phyloP scores from a whole-genome alignment of 2,329 filamentous ascomycete species.

The Diaporthe sp. region DNA sequence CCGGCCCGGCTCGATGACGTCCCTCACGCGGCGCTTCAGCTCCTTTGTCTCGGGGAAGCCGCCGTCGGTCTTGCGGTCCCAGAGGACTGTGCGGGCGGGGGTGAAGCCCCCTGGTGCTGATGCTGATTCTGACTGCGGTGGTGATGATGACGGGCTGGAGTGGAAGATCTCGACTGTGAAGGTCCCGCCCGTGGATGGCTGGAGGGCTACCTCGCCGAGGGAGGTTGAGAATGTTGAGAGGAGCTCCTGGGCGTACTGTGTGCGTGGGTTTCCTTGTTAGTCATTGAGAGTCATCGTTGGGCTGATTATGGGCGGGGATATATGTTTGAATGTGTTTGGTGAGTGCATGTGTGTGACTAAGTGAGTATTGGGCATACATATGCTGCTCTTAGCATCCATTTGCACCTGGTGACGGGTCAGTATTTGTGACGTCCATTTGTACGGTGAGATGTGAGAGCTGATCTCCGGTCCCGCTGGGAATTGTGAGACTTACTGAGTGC shows the following conservation, averaged over 20 bases:
- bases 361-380: slow-evolving; percentile 70
- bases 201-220: slow-evolving; percentile 88
- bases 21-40: slow-evolving; percentile 85
- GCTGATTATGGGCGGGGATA: background rate
- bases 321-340: background rate
- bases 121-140: background rate
- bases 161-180: slow-evolving; percentile 79
- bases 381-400: slow-evolving; percentile 89
- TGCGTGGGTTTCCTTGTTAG: background rate
- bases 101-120: background rate
- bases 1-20: slow-evolving; percentile 82
- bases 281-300: background rate
- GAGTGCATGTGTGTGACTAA: background rate
- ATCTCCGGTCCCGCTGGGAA: background rate
- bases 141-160: slow-evolving; percentile 41
- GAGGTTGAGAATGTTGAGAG: slow-evolving; percentile 89
- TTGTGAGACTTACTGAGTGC: slow-evolving; percentile 66
- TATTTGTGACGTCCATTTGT: too few relatives aligned
- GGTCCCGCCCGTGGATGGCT: slow-evolving; percentile 86
- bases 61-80: slow-evolving; percentile 88
- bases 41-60: slow-evolving; percentile 97
- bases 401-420: slow-evolving; percentile 69
- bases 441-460: background rate
- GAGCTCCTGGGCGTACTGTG: slow-evolving; percentile 91
- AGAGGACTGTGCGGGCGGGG: slow-evolving; percentile 70